phyloP scores from a whole-genome alignment of 2,329 filamentous ascomycete genomes.

The Ascochyta viciae-villosae region DNA sequence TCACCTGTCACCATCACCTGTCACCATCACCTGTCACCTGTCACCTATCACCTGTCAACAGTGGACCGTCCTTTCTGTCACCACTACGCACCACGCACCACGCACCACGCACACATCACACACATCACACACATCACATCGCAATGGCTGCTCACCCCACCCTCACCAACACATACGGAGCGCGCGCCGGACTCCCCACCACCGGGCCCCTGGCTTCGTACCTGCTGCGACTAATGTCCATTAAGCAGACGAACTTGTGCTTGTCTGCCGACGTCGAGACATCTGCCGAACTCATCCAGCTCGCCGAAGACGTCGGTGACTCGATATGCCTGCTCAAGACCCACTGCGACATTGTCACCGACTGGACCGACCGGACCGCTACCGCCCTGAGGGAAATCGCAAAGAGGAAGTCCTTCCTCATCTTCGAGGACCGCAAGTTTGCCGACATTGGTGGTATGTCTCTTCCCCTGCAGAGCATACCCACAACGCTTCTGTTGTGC shows the following conservation, averaged over 20 bases:
- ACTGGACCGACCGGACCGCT: constrained; percentile 65
- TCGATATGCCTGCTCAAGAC: constrained; percentile 68
- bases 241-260: constrained; percentile 61
- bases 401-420: constrained; percentile 57
- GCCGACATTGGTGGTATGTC: constrained; percentile 62
- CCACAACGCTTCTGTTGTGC: background rate
- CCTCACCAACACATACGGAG: constrained; percentile 53
- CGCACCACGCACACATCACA: too few species aligned
- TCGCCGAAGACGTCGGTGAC: constrained; percentile 66
- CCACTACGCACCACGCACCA: background rate
- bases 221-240: constrained; percentile 57
- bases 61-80: constrained; percentile 2
- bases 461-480: constrained; percentile 1
- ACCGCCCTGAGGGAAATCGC: constrained; percentile 57
- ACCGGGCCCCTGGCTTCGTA: constrained; percentile 57
- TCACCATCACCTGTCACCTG: background rate
- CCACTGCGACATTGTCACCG: constrained; percentile 67
- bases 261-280: constrained; percentile 65
- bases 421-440: constrained; percentile 64
- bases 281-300: constrained; percentile 60
- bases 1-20: background rate
- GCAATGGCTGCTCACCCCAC: constrained; percentile 42
- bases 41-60: background rate
- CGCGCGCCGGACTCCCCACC: constrained; percentile 53
- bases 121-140: background rate